These are phyloP conservation scores for Phialophora chinensis DNA, from an alignment of 2,329 filamentous ascomycete species.

Conservation along the genomic window DNA sequence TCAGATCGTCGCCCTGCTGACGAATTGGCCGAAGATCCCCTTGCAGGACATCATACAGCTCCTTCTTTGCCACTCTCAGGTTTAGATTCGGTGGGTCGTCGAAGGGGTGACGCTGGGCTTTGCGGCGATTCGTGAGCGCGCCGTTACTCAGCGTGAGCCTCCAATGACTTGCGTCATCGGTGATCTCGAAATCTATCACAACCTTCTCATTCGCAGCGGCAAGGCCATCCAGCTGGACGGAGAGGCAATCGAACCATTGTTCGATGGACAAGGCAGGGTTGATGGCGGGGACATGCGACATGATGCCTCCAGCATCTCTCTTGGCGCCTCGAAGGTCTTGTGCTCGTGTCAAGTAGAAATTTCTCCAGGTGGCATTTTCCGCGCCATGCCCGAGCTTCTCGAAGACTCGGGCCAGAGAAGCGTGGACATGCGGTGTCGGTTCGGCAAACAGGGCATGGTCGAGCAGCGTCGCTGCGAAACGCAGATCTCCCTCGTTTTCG, in stretches of 20 bases:
- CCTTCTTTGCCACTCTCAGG: too few relatives aligned
- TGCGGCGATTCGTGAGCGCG: conserved; percentile 16
- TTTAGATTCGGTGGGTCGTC: too few relatives aligned
- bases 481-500: conserved; percentile 43
- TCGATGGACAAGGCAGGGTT: conserved; percentile 5
- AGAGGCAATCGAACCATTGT: conserved; percentile 15
- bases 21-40: too few relatives aligned
- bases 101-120: not conserved
- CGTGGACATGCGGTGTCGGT: conserved; percentile 33
- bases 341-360: conserved; percentile 48
- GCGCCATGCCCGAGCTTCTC: conserved; percentile 46
- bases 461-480: conserved; percentile 51
- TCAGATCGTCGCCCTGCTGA: too few relatives aligned
- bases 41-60: too few relatives aligned
- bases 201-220: not conserved
- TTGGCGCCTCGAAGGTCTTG: conserved; percentile 37
- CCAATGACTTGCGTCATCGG: conserved; percentile 11
- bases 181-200: conserved; percentile 10
- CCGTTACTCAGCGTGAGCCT: conserved; percentile 23
- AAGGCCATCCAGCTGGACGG: conserved; percentile 15
- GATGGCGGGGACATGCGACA: not conserved
- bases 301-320: not conserved
- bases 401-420: conserved; percentile 44
- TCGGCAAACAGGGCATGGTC: conserved; percentile 46
- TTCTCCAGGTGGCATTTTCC: conserved; percentile 52